Conservation (phyloP, 1,284 basidiomycete species). For the Peniophora sp. region DNA sequence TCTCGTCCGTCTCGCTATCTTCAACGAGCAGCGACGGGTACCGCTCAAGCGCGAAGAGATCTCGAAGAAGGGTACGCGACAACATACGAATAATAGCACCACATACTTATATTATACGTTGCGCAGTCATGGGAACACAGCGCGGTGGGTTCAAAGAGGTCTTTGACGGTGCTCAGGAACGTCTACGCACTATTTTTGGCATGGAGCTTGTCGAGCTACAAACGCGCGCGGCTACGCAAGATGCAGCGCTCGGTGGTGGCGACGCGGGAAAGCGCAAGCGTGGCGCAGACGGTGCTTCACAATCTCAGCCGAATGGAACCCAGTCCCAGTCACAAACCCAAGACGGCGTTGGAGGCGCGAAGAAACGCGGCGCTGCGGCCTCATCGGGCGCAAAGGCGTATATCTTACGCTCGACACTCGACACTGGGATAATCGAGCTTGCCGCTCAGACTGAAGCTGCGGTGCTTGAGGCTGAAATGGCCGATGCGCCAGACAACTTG, state of each 20-base stretch:
- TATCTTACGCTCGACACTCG: conserved; percentile 61
- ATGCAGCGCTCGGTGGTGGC: conserved; percentile 15
- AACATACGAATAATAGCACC: background rate
- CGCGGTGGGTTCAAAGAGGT: conserved; percentile 50
- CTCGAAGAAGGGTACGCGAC: conserved; percentile 59
- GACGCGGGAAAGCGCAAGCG: conserved; percentile 27
- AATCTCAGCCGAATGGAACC: conserved; percentile 10
- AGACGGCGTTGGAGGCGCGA: conserved; percentile 48
- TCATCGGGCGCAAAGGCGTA: conserved; percentile 61
- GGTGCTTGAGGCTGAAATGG: conserved; percentile 50
- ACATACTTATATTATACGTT: background rate
- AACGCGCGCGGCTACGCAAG: conserved; percentile 35
- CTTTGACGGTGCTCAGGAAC: conserved; percentile 49
- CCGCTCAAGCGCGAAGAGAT: conserved; percentile 68
- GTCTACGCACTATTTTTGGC: conserved; percentile 54
- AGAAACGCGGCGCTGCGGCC: conserved; percentile 28
- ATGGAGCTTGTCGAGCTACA: conserved; percentile 74
- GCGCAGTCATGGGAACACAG: conserved; percentile 50
- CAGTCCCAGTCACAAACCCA: conserved; percentile 29
- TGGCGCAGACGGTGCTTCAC: background rate
- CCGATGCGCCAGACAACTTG: conserved; percentile 28
- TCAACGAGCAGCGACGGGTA: conserved; percentile 54
- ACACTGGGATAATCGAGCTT: conserved; percentile 47
- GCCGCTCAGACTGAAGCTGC: conserved; percentile 46
- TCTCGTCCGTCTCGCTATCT: conserved; percentile 67